Percentiles rank a stretch among this genome's conserved stretches.
phyloP scores from a whole-genome alignment of 2,329 filamentous ascomycete species.

The Gaeumannomyces tritici region DNA sequence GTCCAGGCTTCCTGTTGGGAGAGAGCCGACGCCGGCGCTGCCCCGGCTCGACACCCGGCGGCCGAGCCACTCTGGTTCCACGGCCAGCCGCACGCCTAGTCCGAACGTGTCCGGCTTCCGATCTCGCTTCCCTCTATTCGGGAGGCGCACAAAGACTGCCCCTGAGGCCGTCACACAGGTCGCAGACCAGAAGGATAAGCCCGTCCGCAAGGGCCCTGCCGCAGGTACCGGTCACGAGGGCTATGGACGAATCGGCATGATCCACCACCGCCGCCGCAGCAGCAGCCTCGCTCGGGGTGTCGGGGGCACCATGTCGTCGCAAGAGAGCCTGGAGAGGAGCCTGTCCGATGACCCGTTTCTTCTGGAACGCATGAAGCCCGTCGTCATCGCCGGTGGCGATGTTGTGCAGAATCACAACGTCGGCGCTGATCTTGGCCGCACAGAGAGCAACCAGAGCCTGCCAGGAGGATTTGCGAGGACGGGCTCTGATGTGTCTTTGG shows the following conservation, averaged over 20 bases:
- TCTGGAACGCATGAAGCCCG: slow-evolving; percentile 52
- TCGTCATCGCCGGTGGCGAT: slow-evolving; percentile 56
- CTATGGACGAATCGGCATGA: slow-evolving; percentile 56
- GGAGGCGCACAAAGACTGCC: slow-evolving; percentile 58
- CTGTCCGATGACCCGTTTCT: slow-evolving; percentile 45
- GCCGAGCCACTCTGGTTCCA: slow-evolving; percentile 3
- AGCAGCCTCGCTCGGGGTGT: slow-evolving; percentile 41
- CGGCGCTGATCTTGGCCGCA: slow-evolving; percentile 35
- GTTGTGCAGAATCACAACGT: slow-evolving; percentile 51
- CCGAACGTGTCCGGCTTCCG: slow-evolving; percentile 48
- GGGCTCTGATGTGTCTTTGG: slow-evolving; percentile 28
- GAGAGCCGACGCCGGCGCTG: slow-evolving; percentile 25
- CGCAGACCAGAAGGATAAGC: slow-evolving; percentile 47
- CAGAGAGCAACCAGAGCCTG: slow-evolving; percentile 40
- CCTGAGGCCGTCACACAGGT: slow-evolving; percentile 28
- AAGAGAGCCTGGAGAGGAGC: slow-evolving; percentile 38
- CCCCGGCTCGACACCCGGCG: background rate
- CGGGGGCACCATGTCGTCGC: slow-evolving; percentile 33
- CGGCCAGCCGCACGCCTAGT: slow-evolving; percentile 36
- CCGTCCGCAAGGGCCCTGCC: slow-evolving; percentile 63
- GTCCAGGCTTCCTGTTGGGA: slow-evolving; percentile 18
- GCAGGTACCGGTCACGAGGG: slow-evolving; percentile 94
- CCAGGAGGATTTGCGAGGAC: slow-evolving; percentile 25
- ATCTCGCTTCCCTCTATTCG: slow-evolving; percentile 69
- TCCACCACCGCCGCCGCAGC: slow-evolving; percentile 45